phyloP scores from a whole-genome alignment of 2,329 filamentous ascomycete species.

The Talaromyces sp. region DNA sequence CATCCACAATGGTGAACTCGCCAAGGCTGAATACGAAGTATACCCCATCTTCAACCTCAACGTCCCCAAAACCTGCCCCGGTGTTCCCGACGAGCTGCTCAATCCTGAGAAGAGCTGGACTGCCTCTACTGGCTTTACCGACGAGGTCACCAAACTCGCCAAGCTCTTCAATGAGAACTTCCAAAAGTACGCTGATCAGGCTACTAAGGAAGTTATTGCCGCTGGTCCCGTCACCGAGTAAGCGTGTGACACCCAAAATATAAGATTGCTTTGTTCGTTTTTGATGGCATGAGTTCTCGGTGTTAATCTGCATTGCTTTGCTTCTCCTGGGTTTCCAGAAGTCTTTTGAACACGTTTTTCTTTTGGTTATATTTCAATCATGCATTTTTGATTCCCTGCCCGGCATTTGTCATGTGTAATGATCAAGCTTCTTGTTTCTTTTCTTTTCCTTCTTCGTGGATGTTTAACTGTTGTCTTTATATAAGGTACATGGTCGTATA shows the following conservation, averaged over 20 bases:
- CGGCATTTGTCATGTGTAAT: conserved; percentile 14
- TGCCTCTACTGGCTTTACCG: conserved; percentile 74
- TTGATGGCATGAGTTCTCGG: conserved; percentile 6
- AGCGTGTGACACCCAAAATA: background rate
- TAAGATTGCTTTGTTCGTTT: background rate
- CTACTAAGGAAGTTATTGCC: conserved; percentile 72
- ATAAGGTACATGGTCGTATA: background rate
- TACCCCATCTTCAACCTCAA: conserved; percentile 96
- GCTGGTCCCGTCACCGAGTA: conserved; percentile 38
- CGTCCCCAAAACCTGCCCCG: conserved; percentile 87
- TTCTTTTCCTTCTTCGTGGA: background rate
- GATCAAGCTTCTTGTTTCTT: conserved; percentile 2
- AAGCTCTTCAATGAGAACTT: conserved; percentile 95
- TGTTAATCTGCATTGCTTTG: background rate
- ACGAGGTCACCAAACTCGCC: conserved; percentile 87
- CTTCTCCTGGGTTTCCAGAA: background rate
- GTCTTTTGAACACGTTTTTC: background rate
- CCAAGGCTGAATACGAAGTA: conserved; percentile 86
- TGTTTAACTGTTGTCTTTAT: background rate
- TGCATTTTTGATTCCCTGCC: conserved; percentile 14
- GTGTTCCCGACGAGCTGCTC: conserved; percentile 85
- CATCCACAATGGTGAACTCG: conserved; percentile 95
- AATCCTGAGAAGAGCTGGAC: conserved; percentile 96
- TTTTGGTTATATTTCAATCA: background rate
- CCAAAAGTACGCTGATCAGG: conserved; percentile 85